These are phyloP conservation scores for Calonectria hawksworthii DNA, from an alignment of 2,329 filamentous ascomycete genomes.

Conservation along the genomic window DNA sequence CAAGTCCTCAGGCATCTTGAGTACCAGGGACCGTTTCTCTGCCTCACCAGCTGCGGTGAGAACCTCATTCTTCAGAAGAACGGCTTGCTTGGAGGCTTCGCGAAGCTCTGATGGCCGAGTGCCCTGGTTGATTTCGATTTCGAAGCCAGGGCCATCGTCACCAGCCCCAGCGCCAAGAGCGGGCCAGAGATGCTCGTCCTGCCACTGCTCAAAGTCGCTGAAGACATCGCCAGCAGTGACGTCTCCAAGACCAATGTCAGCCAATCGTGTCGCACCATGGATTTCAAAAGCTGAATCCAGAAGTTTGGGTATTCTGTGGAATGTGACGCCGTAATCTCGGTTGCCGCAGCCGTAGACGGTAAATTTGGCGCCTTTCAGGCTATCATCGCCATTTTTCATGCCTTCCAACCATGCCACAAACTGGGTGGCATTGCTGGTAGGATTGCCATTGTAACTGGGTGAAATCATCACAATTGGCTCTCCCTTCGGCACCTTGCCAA, in stretches of 20 bases:
- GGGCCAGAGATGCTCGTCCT: conserved; percentile 64
- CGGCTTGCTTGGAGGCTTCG: conserved; percentile 71
- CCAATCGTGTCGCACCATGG: conserved; percentile 43
- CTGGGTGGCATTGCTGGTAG: conserved; percentile 76
- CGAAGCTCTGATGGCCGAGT: conserved; percentile 66
- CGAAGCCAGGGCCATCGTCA: conserved; percentile 47
- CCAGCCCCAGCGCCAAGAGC: conserved; percentile 58
- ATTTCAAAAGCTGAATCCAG: conserved; percentile 64
- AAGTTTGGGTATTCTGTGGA: conserved; percentile 72
- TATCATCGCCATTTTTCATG: conserved; percentile 57
- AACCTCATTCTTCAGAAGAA: conserved; percentile 65
- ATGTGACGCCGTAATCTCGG: conserved; percentile 69
- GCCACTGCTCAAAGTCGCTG: conserved; percentile 73
- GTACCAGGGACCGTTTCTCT: conserved; percentile 70
- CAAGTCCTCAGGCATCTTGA: conserved; percentile 72
- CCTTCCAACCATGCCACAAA: conserved; percentile 75
- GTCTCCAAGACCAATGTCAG: conserved; percentile 65
- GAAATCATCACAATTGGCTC: conserved; percentile 74
- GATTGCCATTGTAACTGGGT: conserved; percentile 78
- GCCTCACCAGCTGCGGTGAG: conserved; percentile 63
- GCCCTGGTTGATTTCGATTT: conserved; percentile 60
- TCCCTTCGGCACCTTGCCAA: conserved; percentile 67
- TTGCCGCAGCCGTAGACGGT: conserved; percentile 78
- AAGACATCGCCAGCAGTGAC: conserved; percentile 72
- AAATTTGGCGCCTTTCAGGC: conserved; percentile 68